Conservation (phyloP, 106 monocot species). For the Apostasia shenzhenica region DNA sequence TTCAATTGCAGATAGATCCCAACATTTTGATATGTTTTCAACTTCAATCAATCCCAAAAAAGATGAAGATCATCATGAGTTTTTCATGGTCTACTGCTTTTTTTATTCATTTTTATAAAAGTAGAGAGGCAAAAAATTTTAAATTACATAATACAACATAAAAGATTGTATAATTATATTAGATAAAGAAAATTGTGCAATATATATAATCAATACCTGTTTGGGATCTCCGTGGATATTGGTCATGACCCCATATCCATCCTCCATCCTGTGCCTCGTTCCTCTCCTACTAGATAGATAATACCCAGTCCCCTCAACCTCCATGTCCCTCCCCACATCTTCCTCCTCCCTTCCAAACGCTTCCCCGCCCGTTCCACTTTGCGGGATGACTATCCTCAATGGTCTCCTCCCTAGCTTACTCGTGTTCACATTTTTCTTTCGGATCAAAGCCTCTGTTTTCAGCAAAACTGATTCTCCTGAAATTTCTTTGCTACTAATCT, state of each 20-base stretch:
- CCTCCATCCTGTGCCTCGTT: conserved; percentile 50
- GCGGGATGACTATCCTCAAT: conserved; percentile 44
- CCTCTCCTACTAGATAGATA: conserved; percentile 53
- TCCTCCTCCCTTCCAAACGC: background rate
- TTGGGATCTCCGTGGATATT: conserved; percentile 38
- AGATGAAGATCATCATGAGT: no score
- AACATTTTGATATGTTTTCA: no score
- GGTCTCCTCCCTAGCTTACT: conserved; percentile 39
- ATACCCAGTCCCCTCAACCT: conserved; percentile 45
- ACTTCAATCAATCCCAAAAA: no score
- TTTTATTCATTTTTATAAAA: no score
- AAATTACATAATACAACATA: background rate
- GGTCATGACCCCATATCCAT: conserved; percentile 48
- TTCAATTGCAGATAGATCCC: no score
- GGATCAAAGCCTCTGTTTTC: no score
- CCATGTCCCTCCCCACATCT: conserved; percentile 11
- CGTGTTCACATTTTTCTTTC: background rate
- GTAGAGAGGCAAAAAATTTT: background rate
- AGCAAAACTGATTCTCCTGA: no score
- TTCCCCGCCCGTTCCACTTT: background rate
- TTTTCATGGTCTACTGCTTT: no score
- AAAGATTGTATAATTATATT: background rate
- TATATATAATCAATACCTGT: conserved; percentile 26
- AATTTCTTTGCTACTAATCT: background rate
- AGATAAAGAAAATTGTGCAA: background rate